Evolutionary conservation across 208 protist genomes (phyloP).

Genomic region (Crithidia thermophila): DNA sequence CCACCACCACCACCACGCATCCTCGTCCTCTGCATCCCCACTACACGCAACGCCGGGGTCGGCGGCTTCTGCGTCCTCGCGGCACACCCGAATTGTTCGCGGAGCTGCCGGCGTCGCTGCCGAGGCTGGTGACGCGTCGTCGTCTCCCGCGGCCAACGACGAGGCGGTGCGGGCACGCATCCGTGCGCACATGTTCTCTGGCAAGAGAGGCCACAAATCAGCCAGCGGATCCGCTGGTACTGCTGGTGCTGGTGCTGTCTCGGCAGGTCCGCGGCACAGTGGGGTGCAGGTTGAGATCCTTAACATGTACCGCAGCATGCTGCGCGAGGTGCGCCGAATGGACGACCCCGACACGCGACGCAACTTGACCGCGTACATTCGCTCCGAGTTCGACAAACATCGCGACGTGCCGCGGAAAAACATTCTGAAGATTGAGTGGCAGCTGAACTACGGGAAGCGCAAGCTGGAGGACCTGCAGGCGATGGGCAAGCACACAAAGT

Average conservation of each 20-base stretch:
- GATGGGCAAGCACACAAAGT: constrained; percentile 67
- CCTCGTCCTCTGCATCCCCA: too few species aligned
- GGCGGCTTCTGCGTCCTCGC: not conserved
- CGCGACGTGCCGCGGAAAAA: constrained; percentile 56
- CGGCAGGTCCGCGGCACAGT: constrained; percentile 53
- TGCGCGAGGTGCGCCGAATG: constrained; percentile 63
- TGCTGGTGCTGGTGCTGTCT: not conserved
- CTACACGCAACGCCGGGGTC: too few species aligned
- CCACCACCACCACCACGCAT: not conserved
- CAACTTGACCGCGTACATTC: constrained; percentile 62
- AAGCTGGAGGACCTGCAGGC: constrained; percentile 85
- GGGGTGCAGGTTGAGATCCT: constrained; percentile 84
- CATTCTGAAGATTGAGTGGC: constrained; percentile 86
- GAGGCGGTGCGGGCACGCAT: constrained; percentile 20
- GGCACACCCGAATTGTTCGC: constrained; percentile 2
- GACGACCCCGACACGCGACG: constrained; percentile 56
- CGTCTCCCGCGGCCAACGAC: not conserved
- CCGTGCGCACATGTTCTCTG: constrained; percentile 19
- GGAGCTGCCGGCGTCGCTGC: too few species aligned
- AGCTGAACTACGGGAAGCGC: constrained; percentile 72
- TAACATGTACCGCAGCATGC: constrained; percentile 62
- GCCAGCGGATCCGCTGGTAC: not conserved
- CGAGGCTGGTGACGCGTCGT: too few species aligned
- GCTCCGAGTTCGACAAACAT: constrained; percentile 73
- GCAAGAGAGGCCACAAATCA: not conserved